Conservation (phyloP, 352 stramenopile genomes). For the Phytophthora pisi region DNA sequence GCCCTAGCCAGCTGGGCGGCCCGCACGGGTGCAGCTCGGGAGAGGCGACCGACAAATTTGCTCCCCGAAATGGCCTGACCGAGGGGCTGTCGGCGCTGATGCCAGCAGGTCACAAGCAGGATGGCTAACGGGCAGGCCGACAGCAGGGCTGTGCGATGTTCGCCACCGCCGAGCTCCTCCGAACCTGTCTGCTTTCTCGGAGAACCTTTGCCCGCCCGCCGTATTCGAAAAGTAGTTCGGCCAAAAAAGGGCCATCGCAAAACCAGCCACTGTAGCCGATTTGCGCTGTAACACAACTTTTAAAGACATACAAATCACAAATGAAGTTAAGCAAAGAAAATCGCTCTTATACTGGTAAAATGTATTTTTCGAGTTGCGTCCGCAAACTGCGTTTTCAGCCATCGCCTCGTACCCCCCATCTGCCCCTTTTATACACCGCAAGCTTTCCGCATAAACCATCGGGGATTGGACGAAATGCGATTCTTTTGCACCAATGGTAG, state of each 20-base stretch:
- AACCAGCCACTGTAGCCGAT: neutral
- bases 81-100: too few species aligned
- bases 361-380: neutral
- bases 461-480: slow-evolving; percentile 8
- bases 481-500: neutral
- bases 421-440: neutral
- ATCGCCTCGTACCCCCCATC: slow-evolving; percentile 2
- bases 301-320: neutral
- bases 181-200: too few species aligned
- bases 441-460: neutral
- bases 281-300: neutral
- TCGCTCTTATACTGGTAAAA: neutral
- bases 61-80: neutral
- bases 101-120: too few species aligned
- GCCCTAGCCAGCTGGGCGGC: slow-evolving; percentile 1
- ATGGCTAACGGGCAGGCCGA: too few species aligned
- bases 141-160: neutral
- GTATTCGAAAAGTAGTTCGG: neutral
- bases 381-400: neutral
- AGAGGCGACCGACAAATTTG: slow-evolving; percentile 15
- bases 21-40: slow-evolving; percentile 6
- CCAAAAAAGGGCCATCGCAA: neutral
- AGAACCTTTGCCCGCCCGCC: too few species aligned
- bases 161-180: neutral
- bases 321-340: neutral